A percentile compares a stretch with the other conserved stretches of the same genome.
phyloP scores from a whole-genome alignment of 768 basidiomycete species.

The Suillus alpinus region DNA sequence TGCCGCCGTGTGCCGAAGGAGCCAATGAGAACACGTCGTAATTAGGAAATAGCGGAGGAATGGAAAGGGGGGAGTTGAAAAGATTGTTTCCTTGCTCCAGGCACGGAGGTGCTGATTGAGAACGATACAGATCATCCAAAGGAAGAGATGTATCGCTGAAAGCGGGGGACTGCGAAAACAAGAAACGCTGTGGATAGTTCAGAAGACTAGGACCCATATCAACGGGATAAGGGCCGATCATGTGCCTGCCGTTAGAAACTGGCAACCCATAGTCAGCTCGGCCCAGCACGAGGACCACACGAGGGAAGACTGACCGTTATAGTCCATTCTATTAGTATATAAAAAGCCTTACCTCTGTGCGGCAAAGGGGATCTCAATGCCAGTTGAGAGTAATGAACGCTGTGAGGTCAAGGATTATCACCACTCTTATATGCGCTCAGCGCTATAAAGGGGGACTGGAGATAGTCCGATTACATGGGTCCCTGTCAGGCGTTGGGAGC shows the following conservation, averaged over 20 bases:
- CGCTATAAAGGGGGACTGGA: neutral
- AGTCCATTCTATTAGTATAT: neutral
- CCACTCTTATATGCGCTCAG: neutral
- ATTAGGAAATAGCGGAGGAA: neutral
- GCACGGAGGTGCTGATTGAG: conserved; percentile 12
- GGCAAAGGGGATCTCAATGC: neutral
- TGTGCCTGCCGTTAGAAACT: neutral
- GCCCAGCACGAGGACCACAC: neutral
- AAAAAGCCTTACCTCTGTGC: neutral
- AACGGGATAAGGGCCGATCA: neutral
- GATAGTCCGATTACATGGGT: neutral
- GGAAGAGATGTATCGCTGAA: neutral
- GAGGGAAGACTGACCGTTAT: neutral
- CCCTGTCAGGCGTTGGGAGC: neutral
- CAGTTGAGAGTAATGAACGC: neutral
- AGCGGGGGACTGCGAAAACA: neutral
- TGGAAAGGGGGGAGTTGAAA: neutral
- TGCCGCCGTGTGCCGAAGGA: neutral
- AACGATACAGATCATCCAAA: conserved; percentile 5
- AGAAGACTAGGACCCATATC: neutral
- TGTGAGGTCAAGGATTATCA: neutral
- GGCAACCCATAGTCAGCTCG: neutral
- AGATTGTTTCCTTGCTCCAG: neutral
- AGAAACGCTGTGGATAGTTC: neutral
- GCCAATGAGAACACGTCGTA: neutral